A percentile compares a stretch with the other conserved stretches of the same genome.
Conservation (phyloP, 441 rosid species). For the Syzygium malaccense region DNA sequence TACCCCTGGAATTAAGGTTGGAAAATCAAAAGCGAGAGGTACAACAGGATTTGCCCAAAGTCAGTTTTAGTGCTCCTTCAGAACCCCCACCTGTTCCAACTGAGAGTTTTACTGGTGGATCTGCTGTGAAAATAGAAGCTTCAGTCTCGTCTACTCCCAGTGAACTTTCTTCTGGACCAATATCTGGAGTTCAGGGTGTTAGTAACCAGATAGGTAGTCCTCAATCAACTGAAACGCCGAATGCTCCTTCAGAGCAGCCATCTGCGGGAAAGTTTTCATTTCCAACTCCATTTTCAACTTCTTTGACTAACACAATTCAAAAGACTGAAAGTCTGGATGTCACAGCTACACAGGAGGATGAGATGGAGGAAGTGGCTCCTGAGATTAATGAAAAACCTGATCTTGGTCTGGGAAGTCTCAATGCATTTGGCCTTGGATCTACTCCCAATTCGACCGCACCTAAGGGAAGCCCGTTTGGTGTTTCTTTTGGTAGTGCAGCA, state of each 20-base stretch:
- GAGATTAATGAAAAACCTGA: conserved; percentile 49
- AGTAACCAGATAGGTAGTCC: conserved; percentile 20
- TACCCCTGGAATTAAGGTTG: conserved; percentile 19
- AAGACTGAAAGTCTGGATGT: conserved; percentile 37
- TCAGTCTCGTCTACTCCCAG: conserved; percentile 9
- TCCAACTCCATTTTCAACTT: conserved; percentile 22
- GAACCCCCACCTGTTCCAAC: conserved; percentile 15
- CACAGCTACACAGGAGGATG: conserved; percentile 61
- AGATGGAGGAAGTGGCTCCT: conserved; percentile 96
- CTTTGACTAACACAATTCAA: conserved; percentile 25
- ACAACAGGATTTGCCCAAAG: background rate
- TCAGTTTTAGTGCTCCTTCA: conserved; percentile 18
- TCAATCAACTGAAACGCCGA: conserved; percentile 26
- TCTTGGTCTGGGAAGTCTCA: conserved; percentile 61
- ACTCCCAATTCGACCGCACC: conserved; percentile 38
- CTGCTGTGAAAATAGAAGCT: conserved; percentile 37
- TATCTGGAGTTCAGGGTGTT: conserved; percentile 29
- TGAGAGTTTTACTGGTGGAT: conserved; percentile 14
- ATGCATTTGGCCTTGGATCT: conserved; percentile 59
- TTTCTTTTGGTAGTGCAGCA: conserved; percentile 49
- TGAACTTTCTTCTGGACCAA: conserved; percentile 24
- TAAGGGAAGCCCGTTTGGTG: conserved; percentile 71
- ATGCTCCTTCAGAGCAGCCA: conserved; percentile 37
- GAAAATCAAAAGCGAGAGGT: conserved; percentile 24
- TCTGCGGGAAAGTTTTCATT: conserved; percentile 19